Percentiles rank a stretch among this genome's conserved stretches.
Conservation (phyloP, 331 rosid species). For the Spiraea crenata region DNA sequence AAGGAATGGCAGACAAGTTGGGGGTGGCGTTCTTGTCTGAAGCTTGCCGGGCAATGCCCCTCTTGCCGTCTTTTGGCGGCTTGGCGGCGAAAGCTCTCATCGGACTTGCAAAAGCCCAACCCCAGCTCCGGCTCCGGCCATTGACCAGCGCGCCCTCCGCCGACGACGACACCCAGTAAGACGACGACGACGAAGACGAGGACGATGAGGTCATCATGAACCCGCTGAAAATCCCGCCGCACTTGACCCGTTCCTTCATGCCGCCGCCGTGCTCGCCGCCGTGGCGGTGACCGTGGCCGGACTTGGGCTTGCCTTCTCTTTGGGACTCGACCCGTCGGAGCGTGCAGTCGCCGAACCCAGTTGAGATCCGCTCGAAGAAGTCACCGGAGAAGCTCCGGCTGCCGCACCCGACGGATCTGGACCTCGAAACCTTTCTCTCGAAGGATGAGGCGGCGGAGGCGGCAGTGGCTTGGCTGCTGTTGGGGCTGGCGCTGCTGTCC, state of each 20-base stretch:
- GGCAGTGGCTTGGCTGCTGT: conserved; percentile 30
- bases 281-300: conserved; percentile 9
- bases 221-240: conserved; percentile 87
- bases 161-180: conserved; percentile 71
- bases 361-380: conserved; percentile 89
- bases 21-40: conserved; percentile 60
- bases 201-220: conserved; percentile 78
- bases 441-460: conserved; percentile 58
- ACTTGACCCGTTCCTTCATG: conserved; percentile 72
- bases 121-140: conserved; percentile 66
- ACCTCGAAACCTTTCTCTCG: conserved; percentile 87
- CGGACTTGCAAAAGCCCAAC: conserved; percentile 96
- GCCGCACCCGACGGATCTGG: conserved; percentile 96
- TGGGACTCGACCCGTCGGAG: conserved; percentile 87
- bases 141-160: conserved; percentile 44
- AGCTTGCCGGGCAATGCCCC: conserved; percentile 51
- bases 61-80: conserved; percentile 54
- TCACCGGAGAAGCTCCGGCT: conserved; percentile 95
- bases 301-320: conserved; percentile 70
- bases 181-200: conserved; percentile 62
- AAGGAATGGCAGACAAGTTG: conserved; percentile 75
- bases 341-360: conserved; percentile 96
- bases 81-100: conserved; percentile 77
- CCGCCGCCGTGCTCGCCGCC: conserved; percentile 20
- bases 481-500: conserved; percentile 32